Percentiles rank a stretch among this genome's conserved stretches.
phyloP scores from a whole-genome alignment of 2,329 filamentous ascomycete species.

The Ceratocystis destructans region DNA sequence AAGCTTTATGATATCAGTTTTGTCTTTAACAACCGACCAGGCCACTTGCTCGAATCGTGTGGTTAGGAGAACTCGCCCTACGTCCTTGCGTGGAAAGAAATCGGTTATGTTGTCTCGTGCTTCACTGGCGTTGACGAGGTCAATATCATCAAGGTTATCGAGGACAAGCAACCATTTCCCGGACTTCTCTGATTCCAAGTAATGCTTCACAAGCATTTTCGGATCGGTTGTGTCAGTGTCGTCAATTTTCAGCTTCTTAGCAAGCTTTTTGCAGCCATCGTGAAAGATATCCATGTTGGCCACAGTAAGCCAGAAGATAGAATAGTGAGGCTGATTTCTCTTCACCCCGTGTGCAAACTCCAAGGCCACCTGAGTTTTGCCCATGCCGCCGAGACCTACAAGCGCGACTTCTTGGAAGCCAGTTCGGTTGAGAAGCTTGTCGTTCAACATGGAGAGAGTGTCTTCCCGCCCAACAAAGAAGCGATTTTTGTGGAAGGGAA shows the following conservation, averaged over 20 bases:
- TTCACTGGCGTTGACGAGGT: background rate
- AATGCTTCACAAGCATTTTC: conserved; percentile 16
- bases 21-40: background rate
- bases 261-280: background rate
- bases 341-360: background rate
- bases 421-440: background rate
- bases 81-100: conserved; percentile 24
- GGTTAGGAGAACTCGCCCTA: conserved; percentile 13
- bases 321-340: background rate
- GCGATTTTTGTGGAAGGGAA: background rate
- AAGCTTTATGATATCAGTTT: background rate
- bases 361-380: background rate
- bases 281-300: background rate
- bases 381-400: background rate
- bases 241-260: background rate
- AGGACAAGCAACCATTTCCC: conserved; percentile 23
- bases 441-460: background rate
- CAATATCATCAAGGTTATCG: conserved; percentile 22
- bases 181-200: conserved; percentile 20
- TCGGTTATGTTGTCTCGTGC: conserved; percentile 3
- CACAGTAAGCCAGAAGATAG: conserved; percentile 5
- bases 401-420: background rate
- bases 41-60: conserved; percentile 4
- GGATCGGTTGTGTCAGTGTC: background rate
- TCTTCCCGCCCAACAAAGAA: background rate